Evolutionary conservation across 1,284 basidiomycete genomes (phyloP).

Genomic region (Melampsora americana): DNA sequence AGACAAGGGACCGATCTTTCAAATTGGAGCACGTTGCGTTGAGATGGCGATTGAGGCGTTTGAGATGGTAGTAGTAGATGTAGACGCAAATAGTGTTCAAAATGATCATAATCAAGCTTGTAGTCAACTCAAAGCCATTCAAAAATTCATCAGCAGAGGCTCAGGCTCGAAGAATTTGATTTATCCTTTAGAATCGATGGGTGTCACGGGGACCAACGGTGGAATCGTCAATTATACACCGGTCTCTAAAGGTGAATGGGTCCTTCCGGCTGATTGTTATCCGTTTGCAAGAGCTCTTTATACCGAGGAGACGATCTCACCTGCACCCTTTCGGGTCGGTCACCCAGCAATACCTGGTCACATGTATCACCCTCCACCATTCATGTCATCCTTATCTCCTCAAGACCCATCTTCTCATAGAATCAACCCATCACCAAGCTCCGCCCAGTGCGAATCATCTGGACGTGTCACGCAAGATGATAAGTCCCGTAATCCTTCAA

Average conservation of each 20-base stretch:
- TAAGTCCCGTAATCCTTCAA: background rate
- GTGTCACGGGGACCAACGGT: background rate
- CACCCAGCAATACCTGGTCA: background rate
- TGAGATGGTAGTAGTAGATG: conserved; percentile 12
- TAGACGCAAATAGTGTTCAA: conserved; percentile 1
- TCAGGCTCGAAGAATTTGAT: background rate
- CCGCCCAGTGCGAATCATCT: background rate
- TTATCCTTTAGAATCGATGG: background rate
- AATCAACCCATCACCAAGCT: background rate
- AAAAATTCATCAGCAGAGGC: conserved; percentile 20
- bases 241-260: background rate
- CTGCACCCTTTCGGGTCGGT: background rate
- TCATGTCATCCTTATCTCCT: background rate
- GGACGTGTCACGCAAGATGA: background rate
- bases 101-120: conserved; percentile 31
- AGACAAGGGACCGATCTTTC: conserved; percentile 16
- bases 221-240: background rate
- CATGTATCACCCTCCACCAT: background rate
- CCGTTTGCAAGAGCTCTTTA: background rate
- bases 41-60: conserved; percentile 30
- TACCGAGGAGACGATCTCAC: background rate
- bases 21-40: conserved; percentile 11
- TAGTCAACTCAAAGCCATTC: conserved; percentile 21
- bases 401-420: background rate
- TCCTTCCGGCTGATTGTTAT: background rate